A percentile compares a stretch with the other conserved stretches of the same genome.
These are phyloP conservation scores for Astrephomene gubernaculifera DNA, from an alignment of 139 green algal genomes.

Conservation along the genomic window DNA sequence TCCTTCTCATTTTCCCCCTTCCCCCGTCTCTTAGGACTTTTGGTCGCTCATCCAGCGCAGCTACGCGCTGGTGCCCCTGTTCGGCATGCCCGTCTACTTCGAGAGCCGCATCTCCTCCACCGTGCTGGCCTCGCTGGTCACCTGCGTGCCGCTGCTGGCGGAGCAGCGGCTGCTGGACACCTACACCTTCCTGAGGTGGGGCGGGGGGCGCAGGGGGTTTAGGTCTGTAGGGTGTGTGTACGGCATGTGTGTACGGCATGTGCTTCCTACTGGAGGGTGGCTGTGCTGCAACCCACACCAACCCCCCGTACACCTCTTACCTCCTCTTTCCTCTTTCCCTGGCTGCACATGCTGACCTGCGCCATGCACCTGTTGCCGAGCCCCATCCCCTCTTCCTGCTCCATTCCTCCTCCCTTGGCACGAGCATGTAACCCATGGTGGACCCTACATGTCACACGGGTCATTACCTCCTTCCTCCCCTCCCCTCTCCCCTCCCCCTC, in stretches of 20 bases:
- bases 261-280: too few species aligned
- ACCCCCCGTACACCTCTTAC: too few species aligned
- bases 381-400: too few species aligned
- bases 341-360: too few species aligned
- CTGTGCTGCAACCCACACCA: too few species aligned
- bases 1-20: not conserved
- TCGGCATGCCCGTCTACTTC: conserved; percentile 59
- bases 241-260: too few species aligned
- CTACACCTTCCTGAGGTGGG: conserved; percentile 49
- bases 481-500: not conserved
- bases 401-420: too few species aligned
- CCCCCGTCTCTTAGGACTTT: conserved; percentile 35
- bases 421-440: too few species aligned
- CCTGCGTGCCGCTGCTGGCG: conserved; percentile 48
- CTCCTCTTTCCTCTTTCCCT: too few species aligned
- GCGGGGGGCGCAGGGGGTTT: not conserved
- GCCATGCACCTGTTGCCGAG: too few species aligned
- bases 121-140: conserved; percentile 43
- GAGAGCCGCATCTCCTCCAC: conserved; percentile 54
- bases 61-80: conserved; percentile 52
- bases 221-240: too few species aligned
- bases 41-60: conserved; percentile 46
- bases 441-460: too few species aligned
- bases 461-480: not conserved
- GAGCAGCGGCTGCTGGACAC: conserved; percentile 54